phyloP scores from a whole-genome alignment of 768 basidiomycete species.

The Mycena rebaudengoi region DNA sequence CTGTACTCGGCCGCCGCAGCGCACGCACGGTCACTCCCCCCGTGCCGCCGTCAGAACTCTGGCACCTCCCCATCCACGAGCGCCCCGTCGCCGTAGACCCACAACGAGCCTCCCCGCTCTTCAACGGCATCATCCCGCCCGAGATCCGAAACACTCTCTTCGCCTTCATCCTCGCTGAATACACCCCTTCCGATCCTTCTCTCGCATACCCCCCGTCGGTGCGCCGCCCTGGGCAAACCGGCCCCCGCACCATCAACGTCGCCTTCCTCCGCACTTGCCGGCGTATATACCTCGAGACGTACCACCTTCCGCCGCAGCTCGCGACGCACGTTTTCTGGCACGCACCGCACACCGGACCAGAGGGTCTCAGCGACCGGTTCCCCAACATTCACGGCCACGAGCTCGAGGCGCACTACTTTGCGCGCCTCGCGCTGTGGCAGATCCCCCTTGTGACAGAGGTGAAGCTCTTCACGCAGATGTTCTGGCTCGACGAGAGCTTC shows the following conservation, averaged over 20 bases:
- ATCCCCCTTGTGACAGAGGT: not conserved
- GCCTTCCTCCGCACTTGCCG: conserved; percentile 1
- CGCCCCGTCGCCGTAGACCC: not conserved
- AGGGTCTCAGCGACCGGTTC: not conserved
- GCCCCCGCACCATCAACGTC: not conserved
- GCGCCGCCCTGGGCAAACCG: not conserved
- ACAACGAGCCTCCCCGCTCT: conserved; percentile 14
- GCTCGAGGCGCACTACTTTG: not conserved
- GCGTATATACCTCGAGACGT: conserved; percentile 18
- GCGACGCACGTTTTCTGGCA: conserved; percentile 16
- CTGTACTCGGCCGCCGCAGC: not conserved
- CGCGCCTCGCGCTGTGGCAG: conserved; percentile 2
- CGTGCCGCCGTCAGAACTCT: not conserved
- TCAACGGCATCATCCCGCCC: conserved; percentile 9
- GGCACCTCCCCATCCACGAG: conserved; percentile 5
- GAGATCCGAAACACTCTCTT: conserved; percentile 14
- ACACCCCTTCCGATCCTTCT: not conserved
- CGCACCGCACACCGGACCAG: not conserved
- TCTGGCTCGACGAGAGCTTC: conserved; percentile 10
- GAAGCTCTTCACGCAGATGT: conserved; percentile 15
- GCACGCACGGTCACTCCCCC: not conserved
- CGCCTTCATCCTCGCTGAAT: conserved; percentile 2
- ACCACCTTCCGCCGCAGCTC: conserved; percentile 10
- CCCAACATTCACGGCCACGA: conserved; percentile 2
- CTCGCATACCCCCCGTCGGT: not conserved